Evolutionary conservation across 1,139 yeast genomes (phyloP), one percentile per base, ranked within the genome.

Genomic region (Saccharomyces hybrid): DNA sequence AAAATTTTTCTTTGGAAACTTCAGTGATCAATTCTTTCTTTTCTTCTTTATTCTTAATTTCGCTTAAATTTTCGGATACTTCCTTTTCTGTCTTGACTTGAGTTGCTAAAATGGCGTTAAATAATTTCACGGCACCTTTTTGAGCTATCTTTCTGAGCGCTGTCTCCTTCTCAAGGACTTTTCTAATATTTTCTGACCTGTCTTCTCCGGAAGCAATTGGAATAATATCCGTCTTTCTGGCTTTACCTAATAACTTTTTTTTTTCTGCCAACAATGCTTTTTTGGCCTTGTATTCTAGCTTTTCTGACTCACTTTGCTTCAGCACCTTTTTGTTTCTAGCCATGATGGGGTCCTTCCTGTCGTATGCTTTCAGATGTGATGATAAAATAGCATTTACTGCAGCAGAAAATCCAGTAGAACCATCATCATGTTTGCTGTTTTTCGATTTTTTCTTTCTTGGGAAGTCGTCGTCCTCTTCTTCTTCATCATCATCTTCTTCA

Each of bases 81-180:
- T 69, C 74, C 46, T 63, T 65, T 20, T 73, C 71, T 1, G 91
- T 82, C 60, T 76, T 79, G 26, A 82, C 77, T 71, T 95, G 99
- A 0, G 96, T 86, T 46, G 88, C 80, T 64, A 90, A 78, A 32
- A 93, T 85, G 1, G 97, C 98, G 69, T 93, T 93, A 71, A 93
- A 90, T 57, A 93, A 76, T 64, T 86, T 83, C 20, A 93, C 95
- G 16, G 90, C 98, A 74, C 99, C 99, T 64, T 85, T 80, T 71
- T 93, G 97, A 0, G 98, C 98, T 34, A 84, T 79, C 67, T 90
- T 91, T 69, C 87, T 85, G 64, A 89, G 73, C 60, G 74, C 76
- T 59, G 81, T 80, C 67, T 93, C 99, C 53, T 78, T 79, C 55
- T 85, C 93, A 44, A 91, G 68, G 3, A 79, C 70, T 48, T 75